phyloP scores from a whole-genome alignment of 441 rosid genomes.

The Populus hybrid region DNA sequence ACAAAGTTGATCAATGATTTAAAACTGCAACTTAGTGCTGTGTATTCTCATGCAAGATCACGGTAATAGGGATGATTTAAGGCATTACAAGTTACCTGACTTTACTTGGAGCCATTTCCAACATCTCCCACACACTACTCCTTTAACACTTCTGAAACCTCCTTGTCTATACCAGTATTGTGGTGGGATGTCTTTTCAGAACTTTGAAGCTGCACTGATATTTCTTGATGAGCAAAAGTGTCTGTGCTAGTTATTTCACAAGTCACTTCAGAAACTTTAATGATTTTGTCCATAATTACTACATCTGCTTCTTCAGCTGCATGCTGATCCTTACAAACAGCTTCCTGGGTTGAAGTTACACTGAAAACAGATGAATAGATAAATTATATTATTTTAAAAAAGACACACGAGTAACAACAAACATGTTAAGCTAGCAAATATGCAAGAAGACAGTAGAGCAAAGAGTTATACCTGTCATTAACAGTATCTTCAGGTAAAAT shows the following conservation, averaged over 20 bases:
- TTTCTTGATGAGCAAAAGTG: slow-evolving; percentile 23
- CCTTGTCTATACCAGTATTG: slow-evolving; percentile 20
- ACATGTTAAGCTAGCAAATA: not conserved
- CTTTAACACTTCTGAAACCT: slow-evolving; percentile 14
- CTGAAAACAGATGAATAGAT: slow-evolving; percentile 25
- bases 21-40: not conserved
- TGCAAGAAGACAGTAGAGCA: not conserved
- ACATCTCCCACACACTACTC: too few relatives aligned
- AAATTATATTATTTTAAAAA: not conserved
- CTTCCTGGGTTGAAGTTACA: slow-evolving; percentile 30
- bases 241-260: slow-evolving; percentile 16
- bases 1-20: not conserved
- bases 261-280: slow-evolving; percentile 34
- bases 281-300: slow-evolving; percentile 24
- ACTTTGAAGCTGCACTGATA: slow-evolving; percentile 3
- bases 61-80: too few relatives aligned
- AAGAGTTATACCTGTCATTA: slow-evolving; percentile 30
- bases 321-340: slow-evolving; percentile 34
- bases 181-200: slow-evolving; percentile 17
- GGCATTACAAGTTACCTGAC: too few relatives aligned
- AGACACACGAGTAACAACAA: slow-evolving; percentile 7
- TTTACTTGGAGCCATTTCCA: too few relatives aligned
- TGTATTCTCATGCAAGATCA: too few relatives aligned
- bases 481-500: slow-evolving; percentile 33
- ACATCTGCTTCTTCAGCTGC: slow-evolving; percentile 24